phyloP scores from a whole-genome alignment of 805 yeast genomes.

The Lipomyces chichibuensis region DNA sequence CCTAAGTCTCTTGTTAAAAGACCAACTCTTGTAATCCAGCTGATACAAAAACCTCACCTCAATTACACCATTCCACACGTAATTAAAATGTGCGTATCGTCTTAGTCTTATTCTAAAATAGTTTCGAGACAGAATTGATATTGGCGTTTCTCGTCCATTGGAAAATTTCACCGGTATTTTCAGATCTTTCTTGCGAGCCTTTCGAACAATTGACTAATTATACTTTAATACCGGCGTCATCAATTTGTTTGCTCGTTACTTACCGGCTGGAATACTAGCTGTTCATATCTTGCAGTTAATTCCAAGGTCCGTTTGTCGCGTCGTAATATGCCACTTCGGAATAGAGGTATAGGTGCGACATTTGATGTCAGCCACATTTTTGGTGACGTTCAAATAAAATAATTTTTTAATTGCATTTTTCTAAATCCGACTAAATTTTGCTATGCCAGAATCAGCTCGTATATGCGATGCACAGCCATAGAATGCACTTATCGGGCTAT shows the following conservation, averaged over 20 bases:
- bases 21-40: background rate
- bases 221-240: background rate
- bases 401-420: background rate
- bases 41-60: background rate
- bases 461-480: background rate
- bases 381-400: background rate
- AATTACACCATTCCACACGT: background rate
- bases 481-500: too few species aligned
- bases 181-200: background rate
- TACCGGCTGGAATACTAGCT: background rate
- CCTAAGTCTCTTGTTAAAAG: slow-evolving; percentile 21
- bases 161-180: background rate
- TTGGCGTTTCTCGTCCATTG: background rate
- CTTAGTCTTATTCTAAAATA: background rate
- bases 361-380: background rate
- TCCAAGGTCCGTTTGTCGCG: background rate
- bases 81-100: background rate
- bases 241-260: background rate
- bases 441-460: background rate
- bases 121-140: background rate
- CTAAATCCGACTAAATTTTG: background rate
- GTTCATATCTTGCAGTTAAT: background rate
- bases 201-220: background rate
- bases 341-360: background rate
- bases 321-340: background rate